A percentile compares a stretch with the other conserved stretches of the same genome.
Evolutionary conservation across 2,329 filamentous ascomycete species (phyloP).

Genomic region (Colletotrichum acutatum): DNA sequence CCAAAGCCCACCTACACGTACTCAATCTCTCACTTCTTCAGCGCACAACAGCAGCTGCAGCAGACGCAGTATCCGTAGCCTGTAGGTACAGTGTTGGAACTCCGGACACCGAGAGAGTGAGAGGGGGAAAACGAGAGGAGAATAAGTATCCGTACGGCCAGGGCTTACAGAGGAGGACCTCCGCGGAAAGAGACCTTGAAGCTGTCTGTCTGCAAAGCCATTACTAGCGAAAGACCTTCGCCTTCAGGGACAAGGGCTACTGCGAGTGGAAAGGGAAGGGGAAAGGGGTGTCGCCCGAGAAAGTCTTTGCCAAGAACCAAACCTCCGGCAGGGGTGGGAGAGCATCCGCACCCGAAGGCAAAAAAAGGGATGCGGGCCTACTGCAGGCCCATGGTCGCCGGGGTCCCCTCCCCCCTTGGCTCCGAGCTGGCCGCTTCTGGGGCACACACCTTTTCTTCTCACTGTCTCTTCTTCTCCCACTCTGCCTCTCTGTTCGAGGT

Average conservation of each 20-base stretch:
- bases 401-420: conserved; percentile 10
- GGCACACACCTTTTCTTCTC: conserved; percentile 10
- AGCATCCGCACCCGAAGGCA: conserved; percentile 22
- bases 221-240: conserved; percentile 10
- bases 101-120: neutral
- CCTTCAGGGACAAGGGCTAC: conserved; percentile 17
- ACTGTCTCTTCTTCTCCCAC: neutral
- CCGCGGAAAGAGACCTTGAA: neutral
- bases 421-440: conserved; percentile 19
- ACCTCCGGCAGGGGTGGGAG: conserved; percentile 21
- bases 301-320: conserved; percentile 21
- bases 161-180: neutral
- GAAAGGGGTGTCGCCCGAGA: neutral
- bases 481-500: neutral
- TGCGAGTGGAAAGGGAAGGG: neutral
- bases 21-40: neutral
- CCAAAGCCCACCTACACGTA: no score
- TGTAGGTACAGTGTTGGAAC: neutral
- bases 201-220: conserved; percentile 7
- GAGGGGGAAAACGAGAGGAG: neutral
- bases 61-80: neutral
- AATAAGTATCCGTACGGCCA: neutral
- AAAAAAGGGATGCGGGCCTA: conserved; percentile 27
- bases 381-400: conserved; percentile 17
- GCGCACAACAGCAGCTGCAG: neutral